Conservation (phyloP, 2,329 filamentous ascomycete genomes). For the Leptographium lundbergii region DNA sequence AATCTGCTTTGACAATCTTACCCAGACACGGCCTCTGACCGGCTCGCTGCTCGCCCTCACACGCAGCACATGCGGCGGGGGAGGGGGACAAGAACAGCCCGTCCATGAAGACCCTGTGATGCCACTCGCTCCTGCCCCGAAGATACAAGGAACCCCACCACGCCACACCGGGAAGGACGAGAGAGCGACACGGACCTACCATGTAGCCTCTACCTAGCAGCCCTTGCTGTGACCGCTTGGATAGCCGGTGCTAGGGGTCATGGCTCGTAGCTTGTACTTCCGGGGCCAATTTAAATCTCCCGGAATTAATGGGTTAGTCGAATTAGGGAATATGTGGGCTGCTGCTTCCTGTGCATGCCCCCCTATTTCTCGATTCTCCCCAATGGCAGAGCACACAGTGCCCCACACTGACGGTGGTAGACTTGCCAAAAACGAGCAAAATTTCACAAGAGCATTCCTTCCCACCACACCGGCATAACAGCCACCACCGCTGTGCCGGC, state of each 20-base stretch:
- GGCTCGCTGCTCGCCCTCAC: not conserved
- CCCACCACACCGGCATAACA: not conserved
- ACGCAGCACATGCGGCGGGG: not conserved
- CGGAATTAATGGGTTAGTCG: slow-evolving; percentile 12
- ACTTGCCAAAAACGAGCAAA: not conserved
- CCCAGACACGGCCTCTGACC: not conserved
- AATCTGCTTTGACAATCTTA: no score
- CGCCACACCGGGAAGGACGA: not conserved
- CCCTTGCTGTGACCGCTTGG: not conserved
- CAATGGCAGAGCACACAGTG: slow-evolving; percentile 1
- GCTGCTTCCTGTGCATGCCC: slow-evolving; percentile 1
- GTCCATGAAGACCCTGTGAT: not conserved
- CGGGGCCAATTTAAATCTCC: slow-evolving; percentile 12
- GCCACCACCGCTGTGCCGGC: not conserved
- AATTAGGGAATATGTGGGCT: slow-evolving; percentile 5
- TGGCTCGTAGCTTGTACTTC: slow-evolving; percentile 9
- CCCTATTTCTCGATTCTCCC: not conserved
- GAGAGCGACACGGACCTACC: not conserved
- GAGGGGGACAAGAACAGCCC: not conserved
- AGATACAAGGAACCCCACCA: not conserved
- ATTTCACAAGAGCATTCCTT: not conserved
- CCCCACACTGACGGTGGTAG: not conserved
- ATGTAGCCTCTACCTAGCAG: not conserved
- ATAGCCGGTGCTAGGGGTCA: not conserved
- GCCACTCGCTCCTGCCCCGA: not conserved